Conservation (phyloP, 768 basidiomycete genomes). For the Tylopilus vinaceipallidus region DNA sequence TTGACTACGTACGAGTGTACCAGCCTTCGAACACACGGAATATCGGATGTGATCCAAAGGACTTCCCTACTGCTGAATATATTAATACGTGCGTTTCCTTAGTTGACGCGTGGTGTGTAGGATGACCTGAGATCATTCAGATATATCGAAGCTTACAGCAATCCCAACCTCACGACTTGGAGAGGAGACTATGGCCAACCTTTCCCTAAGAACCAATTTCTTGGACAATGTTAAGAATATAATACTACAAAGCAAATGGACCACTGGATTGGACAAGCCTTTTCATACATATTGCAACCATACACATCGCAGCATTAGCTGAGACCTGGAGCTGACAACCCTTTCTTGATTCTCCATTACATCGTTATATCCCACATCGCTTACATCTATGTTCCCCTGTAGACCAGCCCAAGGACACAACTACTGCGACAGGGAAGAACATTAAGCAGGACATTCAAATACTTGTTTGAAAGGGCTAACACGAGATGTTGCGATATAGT, state of each 20-base stretch:
- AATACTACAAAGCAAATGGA: neutral
- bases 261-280: no score
- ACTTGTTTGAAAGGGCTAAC: neutral
- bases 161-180: constrained; percentile 50
- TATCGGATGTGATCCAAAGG: constrained; percentile 68
- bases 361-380: constrained; percentile 1
- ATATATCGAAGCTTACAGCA: constrained; percentile 67
- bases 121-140: constrained; percentile 29
- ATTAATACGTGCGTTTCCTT: constrained; percentile 51
- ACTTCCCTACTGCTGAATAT: constrained; percentile 69
- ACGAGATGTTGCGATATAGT: neutral
- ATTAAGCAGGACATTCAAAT: neutral
- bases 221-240: constrained; percentile 39
- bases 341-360: neutral
- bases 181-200: constrained; percentile 41
- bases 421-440: neutral
- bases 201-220: constrained; percentile 50
- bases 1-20: constrained; percentile 70
- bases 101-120: neutral
- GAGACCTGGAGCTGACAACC: neutral
- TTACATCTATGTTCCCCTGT: neutral
- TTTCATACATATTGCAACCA: neutral
- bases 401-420: neutral
- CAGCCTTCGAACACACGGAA: constrained; percentile 61
- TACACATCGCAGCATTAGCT: no score